A percentile compares a stretch with the other conserved stretches of the same genome.
Conservation (phyloP, 179 eudicot species). For the Heliamphora pulchella region DNA sequence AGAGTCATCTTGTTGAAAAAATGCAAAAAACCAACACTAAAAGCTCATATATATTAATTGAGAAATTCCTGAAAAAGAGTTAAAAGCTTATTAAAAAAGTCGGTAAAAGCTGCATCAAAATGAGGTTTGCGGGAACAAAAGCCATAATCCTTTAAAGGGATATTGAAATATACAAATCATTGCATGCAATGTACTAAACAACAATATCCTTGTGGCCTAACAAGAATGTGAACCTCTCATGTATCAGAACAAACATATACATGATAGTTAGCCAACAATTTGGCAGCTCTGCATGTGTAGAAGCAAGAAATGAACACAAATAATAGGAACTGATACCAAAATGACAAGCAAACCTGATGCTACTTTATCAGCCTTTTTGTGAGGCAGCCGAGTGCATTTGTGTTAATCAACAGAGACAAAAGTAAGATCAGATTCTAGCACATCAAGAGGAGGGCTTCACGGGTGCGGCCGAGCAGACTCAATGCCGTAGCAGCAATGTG, state of each 20-base stretch:
- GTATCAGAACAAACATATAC: background rate
- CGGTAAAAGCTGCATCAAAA: too few relatives aligned
- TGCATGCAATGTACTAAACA: too few relatives aligned
- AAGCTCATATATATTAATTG: too few relatives aligned
- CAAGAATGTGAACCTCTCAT: too few relatives aligned
- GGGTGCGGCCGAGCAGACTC: constrained; percentile 76
- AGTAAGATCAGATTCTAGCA: constrained; percentile 28
- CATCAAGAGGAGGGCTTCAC: constrained; percentile 84
- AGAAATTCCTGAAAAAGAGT: too few relatives aligned
- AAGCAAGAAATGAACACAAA: background rate
- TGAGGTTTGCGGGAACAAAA: too few relatives aligned
- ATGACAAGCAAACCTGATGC: background rate
- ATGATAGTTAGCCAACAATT: background rate
- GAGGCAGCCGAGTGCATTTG: background rate
- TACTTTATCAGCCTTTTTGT: background rate
- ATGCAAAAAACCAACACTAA: too few relatives aligned
- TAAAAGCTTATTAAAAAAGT: too few relatives aligned
- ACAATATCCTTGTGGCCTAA: too few relatives aligned
- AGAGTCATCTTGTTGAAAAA: too few relatives aligned
- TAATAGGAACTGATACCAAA: background rate
- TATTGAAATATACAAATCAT: too few relatives aligned
- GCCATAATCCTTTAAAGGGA: too few relatives aligned
- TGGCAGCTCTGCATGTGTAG: background rate
- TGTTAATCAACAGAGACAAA: background rate
- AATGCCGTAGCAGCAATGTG: constrained; percentile 88